Conservation (phyloP, 139 green algal species). For the Axilococcus clingmanii region DNA sequence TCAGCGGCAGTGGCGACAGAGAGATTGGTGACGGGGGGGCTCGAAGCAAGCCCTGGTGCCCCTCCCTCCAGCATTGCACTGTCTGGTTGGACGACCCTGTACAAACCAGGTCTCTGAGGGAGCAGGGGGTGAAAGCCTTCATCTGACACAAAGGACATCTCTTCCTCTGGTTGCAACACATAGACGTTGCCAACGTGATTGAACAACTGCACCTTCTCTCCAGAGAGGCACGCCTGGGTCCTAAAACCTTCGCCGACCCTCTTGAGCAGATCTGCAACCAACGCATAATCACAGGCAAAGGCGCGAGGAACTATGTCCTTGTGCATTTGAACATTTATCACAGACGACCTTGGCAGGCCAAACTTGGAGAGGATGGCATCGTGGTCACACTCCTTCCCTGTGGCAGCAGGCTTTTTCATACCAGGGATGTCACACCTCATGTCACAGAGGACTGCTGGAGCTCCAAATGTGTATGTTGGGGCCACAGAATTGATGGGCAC, state of each 20-base stretch:
- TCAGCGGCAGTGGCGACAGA: not conserved
- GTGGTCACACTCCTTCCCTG: conserved; percentile 6
- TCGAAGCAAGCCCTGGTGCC: conserved; percentile 22
- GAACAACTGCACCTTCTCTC: conserved; percentile 64
- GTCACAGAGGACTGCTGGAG: conserved; percentile 80
- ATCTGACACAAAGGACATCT: conserved; percentile 33
- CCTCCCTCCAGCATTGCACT: not conserved
- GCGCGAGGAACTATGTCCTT: conserved; percentile 92
- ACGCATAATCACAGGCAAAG: conserved; percentile 93
- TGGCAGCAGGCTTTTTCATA: not conserved
- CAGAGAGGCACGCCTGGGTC: conserved; percentile 59
- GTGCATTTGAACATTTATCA: conserved; percentile 80
- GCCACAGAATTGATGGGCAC: conserved; percentile 41
- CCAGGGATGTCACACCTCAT: conserved; percentile 1
- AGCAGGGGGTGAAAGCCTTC: conserved; percentile 73
- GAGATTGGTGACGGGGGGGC: conserved; percentile 9
- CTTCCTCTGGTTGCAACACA: conserved; percentile 75
- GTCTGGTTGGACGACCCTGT: too few relatives aligned
- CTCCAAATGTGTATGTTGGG: conserved; percentile 86
- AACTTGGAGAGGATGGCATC: conserved; percentile 34
- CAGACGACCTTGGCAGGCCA: conserved; percentile 31
- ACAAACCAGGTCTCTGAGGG: conserved; percentile 59
- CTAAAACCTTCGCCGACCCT: conserved; percentile 54
- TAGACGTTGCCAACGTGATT: conserved; percentile 74
- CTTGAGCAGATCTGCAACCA: conserved; percentile 65